Evolutionary conservation across 352 stramenopile species (phyloP), one percentile per base, ranked within the genome.

Genomic region (Phytophthora crassamura): DNA sequence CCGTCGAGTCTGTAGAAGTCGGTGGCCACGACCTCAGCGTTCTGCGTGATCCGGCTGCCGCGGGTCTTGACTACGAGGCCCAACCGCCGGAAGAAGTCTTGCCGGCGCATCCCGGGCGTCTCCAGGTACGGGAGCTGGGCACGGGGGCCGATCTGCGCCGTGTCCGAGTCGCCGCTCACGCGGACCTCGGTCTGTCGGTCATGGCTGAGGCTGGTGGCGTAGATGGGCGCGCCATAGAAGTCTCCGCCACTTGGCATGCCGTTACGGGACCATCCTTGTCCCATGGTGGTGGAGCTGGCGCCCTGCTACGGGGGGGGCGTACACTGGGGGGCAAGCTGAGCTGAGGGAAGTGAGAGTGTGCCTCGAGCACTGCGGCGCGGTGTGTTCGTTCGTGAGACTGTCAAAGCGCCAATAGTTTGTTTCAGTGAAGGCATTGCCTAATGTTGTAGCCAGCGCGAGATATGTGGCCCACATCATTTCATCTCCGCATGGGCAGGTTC

Each of bases 101-200:
- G 76, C 33, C 79, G 82, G 36, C 83, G 82, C 69, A 75, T 76
- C 6, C 73, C 63, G 6, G 80, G 64, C 56, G 71, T 77, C 16
- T 93, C 85, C 46, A 95, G 66, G 42, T 87, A 82, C 67, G 82
- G 75, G n/a, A 95, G 69, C 42, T 88, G 76, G 45, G 70, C 78
- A 30, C 87, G 75, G 9, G 86, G 75, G 9, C 87, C 87, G 41
- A 95, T 80, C 65, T 91, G 84, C 42, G 88, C 78, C 18, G 78
- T 93, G 25, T 90, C 74, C 7, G 67, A 70, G 62, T 82, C 75
- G 45, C 77, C 82, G 41, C 74, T 82, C n/a, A 92, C 64, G 30
- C 84, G 78, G 8, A 95, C 85, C 20, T 95, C 85, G 10, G 87
- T 95, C 72, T 93, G 84, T 18, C 87, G 85, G 64, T 95, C 87